Base-by-base conservation (phyloP, 345 rosid species). In the Camelina hispida region DNA sequence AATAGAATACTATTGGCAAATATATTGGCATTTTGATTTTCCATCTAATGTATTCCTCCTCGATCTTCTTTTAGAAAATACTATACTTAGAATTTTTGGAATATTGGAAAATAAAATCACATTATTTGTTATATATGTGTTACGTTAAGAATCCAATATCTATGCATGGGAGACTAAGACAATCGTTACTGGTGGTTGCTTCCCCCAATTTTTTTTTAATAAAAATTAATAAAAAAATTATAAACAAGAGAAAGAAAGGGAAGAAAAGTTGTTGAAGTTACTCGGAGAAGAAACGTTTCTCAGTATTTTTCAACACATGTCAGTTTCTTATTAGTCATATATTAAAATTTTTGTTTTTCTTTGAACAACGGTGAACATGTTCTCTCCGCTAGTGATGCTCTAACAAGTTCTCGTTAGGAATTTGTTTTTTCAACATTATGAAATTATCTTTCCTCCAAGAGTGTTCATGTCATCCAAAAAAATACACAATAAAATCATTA, bases 1-100 rank as follows among this genome's bases (percentile, higher is more conserved):
- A 51, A 60, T 20, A 59, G 44, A 58, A 28, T 6, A 69, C 15
- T 53, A 61, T 35, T 22, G 50, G 40, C 51, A 42, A 54, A 52
- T 61, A 20, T 34, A 60, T 67, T 43, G 56, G 56, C 75, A 69
- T 12, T 69, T 44, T 69, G 9, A 34, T 62, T 76, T 60, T 43
- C 22, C 48, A 43, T 54, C 22, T 22, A 8, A 62, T 23, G 12
- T 7, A 68, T 52, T 9, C 6, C 4, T 51, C 9, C 4, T 51
- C 9, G 37, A 34, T 34, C 62, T 25, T 51, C 40, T 32, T n/a
- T 57, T 8, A 40, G 9, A 16, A 35, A 40, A 9, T n/a, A 35
- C 18, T 37, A n/a, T 22, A 71, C n/a, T 20, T 35, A 23, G 8
- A 71, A 47, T 59, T 16, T 22, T 32, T 32, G 57, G 28, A 4